Evolutionary conservation across 768 basidiomycete genomes (phyloP).

Genomic region (Lanmaoa pseudosensibilis): DNA sequence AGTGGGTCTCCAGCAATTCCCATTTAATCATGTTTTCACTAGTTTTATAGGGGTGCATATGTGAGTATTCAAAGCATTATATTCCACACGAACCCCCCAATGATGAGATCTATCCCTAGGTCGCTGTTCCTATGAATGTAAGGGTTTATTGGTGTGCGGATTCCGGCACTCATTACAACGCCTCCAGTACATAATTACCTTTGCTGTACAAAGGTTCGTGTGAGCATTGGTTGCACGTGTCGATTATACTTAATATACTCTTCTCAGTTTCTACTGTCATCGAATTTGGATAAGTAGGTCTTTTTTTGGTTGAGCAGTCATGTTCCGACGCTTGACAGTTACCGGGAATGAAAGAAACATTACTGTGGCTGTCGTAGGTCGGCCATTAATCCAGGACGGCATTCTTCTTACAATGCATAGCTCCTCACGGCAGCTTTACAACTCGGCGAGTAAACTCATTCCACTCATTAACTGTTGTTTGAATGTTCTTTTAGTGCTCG

Average conservation of each 20-base stretch:
- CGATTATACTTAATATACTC: neutral
- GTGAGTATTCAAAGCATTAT: neutral
- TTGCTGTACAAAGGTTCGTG: slow-evolving; percentile 16
- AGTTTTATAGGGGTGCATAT: slow-evolving; percentile 4
- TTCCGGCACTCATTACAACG: neutral
- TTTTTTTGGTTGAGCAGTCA: neutral
- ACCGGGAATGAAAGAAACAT: neutral
- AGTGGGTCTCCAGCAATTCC: neutral
- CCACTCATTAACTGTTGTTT: neutral
- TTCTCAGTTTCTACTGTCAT: slow-evolving; percentile 16
- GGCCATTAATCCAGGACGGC: neutral
- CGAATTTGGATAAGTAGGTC: slow-evolving; percentile 21
- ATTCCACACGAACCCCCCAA: neutral
- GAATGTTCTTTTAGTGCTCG: slow-evolving; percentile 3
- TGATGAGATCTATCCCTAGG: neutral
- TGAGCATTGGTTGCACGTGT: neutral
- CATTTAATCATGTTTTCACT: neutral
- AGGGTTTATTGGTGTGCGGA: neutral
- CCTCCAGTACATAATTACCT: slow-evolving; percentile 4
- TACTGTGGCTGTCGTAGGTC: neutral
- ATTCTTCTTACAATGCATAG: neutral
- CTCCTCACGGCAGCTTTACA: neutral
- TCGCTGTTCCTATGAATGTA: slow-evolving; percentile 7
- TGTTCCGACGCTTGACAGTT: neutral
- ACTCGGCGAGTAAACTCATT: neutral